Percentiles rank a stretch among this genome's conserved stretches.
phyloP scores from a whole-genome alignment of 192 early-diverging fungal species.

The Lobosporangium transversale region DNA sequence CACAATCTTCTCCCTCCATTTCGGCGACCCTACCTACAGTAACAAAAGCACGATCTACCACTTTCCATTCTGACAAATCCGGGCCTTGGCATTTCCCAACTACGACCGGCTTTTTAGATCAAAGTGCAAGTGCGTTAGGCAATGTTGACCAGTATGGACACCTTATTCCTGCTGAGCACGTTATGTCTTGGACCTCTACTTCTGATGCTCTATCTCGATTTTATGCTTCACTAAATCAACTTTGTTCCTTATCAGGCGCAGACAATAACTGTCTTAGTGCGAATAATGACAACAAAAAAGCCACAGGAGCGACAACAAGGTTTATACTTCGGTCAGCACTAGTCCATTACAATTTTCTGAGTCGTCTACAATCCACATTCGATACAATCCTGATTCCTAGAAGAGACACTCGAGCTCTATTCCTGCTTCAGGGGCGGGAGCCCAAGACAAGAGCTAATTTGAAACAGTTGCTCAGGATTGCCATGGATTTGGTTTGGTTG shows the following conservation, averaged over 20 bases:
- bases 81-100: too few relatives aligned
- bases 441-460: conserved; percentile 31
- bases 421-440: conserved; percentile 20
- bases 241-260: not conserved
- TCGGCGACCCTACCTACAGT: too few relatives aligned
- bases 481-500: conserved; percentile 42
- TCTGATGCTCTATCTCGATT: conserved; percentile 20
- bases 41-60: too few relatives aligned
- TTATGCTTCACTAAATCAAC: conserved; percentile 9
- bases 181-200: conserved; percentile 31
- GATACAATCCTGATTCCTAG: conserved; percentile 27
- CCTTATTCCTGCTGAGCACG: too few relatives aligned
- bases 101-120: too few relatives aligned
- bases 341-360: conserved; percentile 17
- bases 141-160: too few relatives aligned
- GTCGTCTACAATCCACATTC: conserved; percentile 12
- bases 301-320: not conserved
- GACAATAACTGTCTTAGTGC: too few relatives aligned
- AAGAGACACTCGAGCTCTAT: conserved; percentile 23
- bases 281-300: too few relatives aligned
- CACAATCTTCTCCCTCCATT: too few relatives aligned
- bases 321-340: not conserved
- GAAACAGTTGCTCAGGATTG: conserved; percentile 25
- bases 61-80: too few relatives aligned
- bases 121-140: too few relatives aligned